phyloP scores from a whole-genome alignment of 2,329 filamentous ascomycete genomes.

The Aspergillus fumigatiaffinis region DNA sequence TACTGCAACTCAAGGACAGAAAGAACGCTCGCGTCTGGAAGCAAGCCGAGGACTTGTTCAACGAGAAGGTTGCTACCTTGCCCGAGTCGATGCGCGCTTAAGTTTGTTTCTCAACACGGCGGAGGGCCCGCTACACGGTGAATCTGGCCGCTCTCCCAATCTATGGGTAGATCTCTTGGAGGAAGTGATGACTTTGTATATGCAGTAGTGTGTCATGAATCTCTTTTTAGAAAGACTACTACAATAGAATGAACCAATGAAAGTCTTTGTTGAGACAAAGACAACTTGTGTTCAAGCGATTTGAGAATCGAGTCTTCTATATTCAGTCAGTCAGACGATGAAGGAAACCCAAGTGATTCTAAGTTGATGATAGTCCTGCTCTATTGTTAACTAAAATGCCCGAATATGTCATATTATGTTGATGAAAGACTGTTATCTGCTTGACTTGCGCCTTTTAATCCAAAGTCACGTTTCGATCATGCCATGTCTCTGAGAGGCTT shows the following conservation, averaged over 20 bases:
- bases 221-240: not conserved
- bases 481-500: not conserved
- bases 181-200: not conserved
- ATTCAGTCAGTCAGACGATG: not conserved
- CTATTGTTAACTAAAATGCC: not conserved
- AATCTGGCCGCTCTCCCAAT: not conserved
- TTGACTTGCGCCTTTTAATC: not conserved
- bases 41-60: slow-evolving; percentile 77
- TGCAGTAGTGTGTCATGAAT: not conserved
- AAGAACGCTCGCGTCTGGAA: slow-evolving; percentile 71
- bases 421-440: not conserved
- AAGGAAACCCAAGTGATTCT: not conserved
- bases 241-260: not conserved
- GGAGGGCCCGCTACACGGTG: no score
- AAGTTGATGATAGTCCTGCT: not conserved
- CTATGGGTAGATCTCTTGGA: not conserved
- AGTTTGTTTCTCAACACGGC: not conserved
- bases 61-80: slow-evolving; percentile 72
- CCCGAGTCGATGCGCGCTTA: slow-evolving; percentile 40
- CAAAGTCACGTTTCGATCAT: not conserved
- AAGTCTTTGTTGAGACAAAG: not conserved
- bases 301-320: not conserved
- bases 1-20: slow-evolving; percentile 74
- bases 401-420: not conserved
- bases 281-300: not conserved